A percentile compares a stretch with the other conserved stretches of the same genome.
These are phyloP conservation scores for Pisolithus albus DNA, from an alignment of 768 basidiomycete genomes.

Conservation along the genomic window DNA sequence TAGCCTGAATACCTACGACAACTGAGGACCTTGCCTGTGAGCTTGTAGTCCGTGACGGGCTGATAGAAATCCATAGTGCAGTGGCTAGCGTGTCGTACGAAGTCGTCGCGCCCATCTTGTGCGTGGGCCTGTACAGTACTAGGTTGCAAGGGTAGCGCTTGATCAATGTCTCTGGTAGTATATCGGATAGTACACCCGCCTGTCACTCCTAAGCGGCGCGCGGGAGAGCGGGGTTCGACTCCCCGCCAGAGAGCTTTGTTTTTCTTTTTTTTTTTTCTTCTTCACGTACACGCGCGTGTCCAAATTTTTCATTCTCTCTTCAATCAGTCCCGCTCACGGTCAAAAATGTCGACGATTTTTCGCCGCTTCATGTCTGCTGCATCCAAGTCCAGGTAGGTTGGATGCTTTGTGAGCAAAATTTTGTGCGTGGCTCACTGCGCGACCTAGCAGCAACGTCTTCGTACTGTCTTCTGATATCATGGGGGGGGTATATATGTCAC, in stretches of 20 bases:
- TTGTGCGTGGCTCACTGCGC: not conserved
- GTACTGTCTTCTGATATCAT: conserved; percentile 21
- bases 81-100: no score
- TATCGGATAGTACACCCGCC: conserved; percentile 38
- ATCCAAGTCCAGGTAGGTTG: conserved; percentile 22
- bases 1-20: conserved; percentile 17
- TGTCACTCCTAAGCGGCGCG: conserved; percentile 21
- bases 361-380: conserved; percentile 47
- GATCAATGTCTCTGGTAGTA: conserved; percentile 17
- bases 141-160: accelerated
- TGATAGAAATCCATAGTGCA: conserved; percentile 27
- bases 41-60: conserved; percentile 17
- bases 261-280: not conserved
- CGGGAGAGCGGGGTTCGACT: conserved; percentile 29
- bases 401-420: not conserved
- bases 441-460: conserved; percentile 22
- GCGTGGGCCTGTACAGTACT: no score
- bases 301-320: not conserved
- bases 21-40: conserved; percentile 25
- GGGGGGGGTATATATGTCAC: not conserved
- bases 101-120: no score
- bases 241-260: conserved; percentile 25
- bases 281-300: not conserved
- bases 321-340: not conserved
- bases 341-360: conserved; percentile 43